Conservation (phyloP, 208 protist species). For the Phytomonas francai region DNA sequence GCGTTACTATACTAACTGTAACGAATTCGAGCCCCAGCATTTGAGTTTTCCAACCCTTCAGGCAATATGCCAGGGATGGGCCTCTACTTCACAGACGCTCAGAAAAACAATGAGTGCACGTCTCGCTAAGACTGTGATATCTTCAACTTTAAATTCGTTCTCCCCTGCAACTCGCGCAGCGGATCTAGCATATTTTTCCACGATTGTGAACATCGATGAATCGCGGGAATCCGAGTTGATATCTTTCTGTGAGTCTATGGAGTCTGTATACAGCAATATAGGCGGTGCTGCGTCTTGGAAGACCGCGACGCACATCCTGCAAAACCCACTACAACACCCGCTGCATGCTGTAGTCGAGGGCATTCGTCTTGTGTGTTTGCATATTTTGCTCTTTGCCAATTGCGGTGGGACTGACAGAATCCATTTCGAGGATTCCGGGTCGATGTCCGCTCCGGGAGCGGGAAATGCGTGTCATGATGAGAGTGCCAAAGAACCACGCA, state of each 20-base stretch:
- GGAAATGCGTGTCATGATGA: not conserved
- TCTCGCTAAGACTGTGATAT: not conserved
- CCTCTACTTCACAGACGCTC: not conserved
- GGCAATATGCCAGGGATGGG: not conserved
- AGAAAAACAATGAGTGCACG: not conserved
- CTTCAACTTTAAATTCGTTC: not conserved
- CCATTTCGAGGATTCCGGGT: not conserved
- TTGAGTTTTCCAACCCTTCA: not conserved
- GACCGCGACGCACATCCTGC: slow-evolving; percentile 51
- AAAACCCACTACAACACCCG: slow-evolving; percentile 28
- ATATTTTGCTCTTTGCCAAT: slow-evolving; percentile 27
- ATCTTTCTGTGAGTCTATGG: slow-evolving; percentile 8
- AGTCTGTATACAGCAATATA: slow-evolving; percentile 13
- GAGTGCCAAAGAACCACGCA: not conserved
- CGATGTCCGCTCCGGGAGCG: not conserved
- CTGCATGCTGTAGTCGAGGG: slow-evolving; percentile 48
- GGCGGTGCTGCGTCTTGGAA: slow-evolving; percentile 21
- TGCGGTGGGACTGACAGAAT: not conserved
- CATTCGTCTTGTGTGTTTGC: slow-evolving; percentile 53
- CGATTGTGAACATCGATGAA: not conserved
- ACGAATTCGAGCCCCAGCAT: not conserved
- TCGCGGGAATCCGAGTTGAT: not conserved
- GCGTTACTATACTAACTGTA: slow-evolving; percentile 21
- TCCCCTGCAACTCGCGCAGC: not conserved
- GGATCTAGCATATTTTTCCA: not conserved